phyloP scores from a whole-genome alignment of 345 rosid genomes.

The Populus tremula region DNA sequence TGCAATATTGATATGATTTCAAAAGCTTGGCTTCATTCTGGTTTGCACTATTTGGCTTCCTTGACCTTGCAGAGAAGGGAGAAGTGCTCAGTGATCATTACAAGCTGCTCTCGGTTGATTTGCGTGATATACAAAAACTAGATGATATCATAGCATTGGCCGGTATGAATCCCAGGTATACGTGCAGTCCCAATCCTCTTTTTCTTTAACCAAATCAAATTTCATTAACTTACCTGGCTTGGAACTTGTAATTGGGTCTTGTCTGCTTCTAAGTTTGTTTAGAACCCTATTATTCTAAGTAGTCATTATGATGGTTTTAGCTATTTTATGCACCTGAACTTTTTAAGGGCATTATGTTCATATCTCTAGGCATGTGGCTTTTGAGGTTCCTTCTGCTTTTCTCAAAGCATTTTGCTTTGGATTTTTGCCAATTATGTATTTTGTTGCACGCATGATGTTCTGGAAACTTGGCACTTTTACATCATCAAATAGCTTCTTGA shows the following conservation, averaged over 20 bases:
- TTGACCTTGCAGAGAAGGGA: slow-evolving; percentile 64
- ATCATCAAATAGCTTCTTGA: background rate
- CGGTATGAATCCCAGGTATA: slow-evolving; percentile 82
- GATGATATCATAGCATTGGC: slow-evolving; percentile 67
- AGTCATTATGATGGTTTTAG: background rate
- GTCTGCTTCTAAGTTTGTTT: background rate
- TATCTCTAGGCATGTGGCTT: background rate
- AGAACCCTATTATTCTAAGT: background rate
- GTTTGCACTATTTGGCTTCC: slow-evolving; percentile 11
- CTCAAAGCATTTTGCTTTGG: background rate
- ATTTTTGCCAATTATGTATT: background rate
- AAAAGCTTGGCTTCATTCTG: background rate
- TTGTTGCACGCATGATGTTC: background rate
- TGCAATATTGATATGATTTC: background rate
- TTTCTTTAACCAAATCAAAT: background rate
- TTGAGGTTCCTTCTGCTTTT: background rate
- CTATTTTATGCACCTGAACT: background rate
- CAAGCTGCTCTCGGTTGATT: slow-evolving; percentile 87
- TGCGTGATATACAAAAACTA: slow-evolving; percentile 68
- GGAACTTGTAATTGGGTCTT: background rate
- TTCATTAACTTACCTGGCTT: background rate
- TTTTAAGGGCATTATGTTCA: background rate
- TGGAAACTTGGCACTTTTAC: background rate
- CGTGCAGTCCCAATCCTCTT: background rate
- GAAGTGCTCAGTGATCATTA: slow-evolving; percentile 82